A percentile compares a stretch with the other conserved stretches of the same genome.
These are phyloP conservation scores for Clohesyomyces aquaticus DNA, from an alignment of 495 filamentous ascomycete species.

Conservation along the genomic window DNA sequence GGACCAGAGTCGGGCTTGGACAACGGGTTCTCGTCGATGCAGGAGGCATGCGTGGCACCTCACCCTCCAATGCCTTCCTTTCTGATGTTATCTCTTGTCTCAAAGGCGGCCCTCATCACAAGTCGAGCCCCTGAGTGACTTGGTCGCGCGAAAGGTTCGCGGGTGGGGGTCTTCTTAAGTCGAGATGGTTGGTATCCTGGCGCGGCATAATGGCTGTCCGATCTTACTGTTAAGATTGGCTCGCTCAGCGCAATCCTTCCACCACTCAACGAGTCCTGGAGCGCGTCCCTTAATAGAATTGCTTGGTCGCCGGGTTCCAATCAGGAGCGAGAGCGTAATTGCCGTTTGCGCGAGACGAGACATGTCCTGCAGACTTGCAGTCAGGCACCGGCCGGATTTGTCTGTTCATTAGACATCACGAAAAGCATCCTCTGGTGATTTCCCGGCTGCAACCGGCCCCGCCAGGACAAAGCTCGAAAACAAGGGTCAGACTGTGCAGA, in stretches of 20 bases:
- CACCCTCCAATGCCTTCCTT: slow-evolving; percentile 29
- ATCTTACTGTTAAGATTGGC: slow-evolving; percentile 41
- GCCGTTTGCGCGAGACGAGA: slow-evolving; percentile 33
- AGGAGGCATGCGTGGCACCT: slow-evolving; percentile 36
- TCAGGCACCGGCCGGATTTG: slow-evolving; percentile 30
- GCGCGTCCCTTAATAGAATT: slow-evolving; percentile 36
- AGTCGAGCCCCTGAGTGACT: slow-evolving; percentile 37
- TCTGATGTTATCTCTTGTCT: slow-evolving; percentile 28
- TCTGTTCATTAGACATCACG: slow-evolving; percentile 6
- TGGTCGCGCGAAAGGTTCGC: neutral
- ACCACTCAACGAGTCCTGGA: slow-evolving; percentile 19
- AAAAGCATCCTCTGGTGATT: slow-evolving; percentile 11
- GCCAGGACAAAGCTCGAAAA: neutral
- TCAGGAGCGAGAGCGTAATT: slow-evolving; percentile 17
- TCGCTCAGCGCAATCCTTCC: slow-evolving; percentile 13
- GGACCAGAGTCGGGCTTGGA: slow-evolving; percentile 22
- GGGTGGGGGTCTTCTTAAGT: slow-evolving; percentile 19
- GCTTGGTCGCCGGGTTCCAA: slow-evolving; percentile 29
- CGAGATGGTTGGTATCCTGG: slow-evolving; percentile 6
- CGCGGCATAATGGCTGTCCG: slow-evolving; percentile 33
- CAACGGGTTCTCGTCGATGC: slow-evolving; percentile 8
- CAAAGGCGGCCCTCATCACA: slow-evolving; percentile 28
- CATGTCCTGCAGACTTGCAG: slow-evolving; percentile 38
- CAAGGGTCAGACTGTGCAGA: too few species aligned
- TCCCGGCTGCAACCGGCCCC: neutral